Conservation (phyloP, 2,329 filamentous ascomycete genomes). For the Nigrograna mackinnonii region DNA sequence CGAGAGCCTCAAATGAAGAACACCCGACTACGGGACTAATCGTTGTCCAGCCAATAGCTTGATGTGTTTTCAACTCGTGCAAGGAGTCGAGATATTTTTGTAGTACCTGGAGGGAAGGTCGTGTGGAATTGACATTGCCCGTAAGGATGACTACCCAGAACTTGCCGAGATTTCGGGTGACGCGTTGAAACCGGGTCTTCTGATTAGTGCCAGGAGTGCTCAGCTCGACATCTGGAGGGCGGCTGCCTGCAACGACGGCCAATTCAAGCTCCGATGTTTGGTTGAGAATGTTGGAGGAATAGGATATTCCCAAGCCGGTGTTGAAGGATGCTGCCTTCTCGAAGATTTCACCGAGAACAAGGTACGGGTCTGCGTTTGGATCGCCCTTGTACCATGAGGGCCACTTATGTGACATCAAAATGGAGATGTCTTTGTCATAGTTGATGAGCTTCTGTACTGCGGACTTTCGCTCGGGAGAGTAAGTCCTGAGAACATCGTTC, state of each 20-base stretch:
- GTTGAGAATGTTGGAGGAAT: constrained; percentile 35
- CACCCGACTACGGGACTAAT: constrained; percentile 18
- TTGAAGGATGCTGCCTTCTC: constrained; percentile 31
- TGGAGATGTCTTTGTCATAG: constrained; percentile 38
- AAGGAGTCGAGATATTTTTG: constrained; percentile 9
- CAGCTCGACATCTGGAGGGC: constrained; percentile 52
- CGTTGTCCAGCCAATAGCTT: constrained; percentile 15
- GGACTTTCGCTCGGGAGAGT: constrained; percentile 52
- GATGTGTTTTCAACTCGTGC: constrained; percentile 13
- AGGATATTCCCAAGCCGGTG: constrained; percentile 35
- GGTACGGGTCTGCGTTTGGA: constrained; percentile 28
- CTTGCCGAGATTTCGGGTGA: constrained; percentile 46
- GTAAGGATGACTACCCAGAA: constrained; percentile 51
- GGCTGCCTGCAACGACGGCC: constrained; percentile 43
- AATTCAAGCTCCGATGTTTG: constrained; percentile 3
- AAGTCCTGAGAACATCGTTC: constrained; percentile 50
- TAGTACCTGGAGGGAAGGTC: too few species aligned
- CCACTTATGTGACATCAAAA: constrained; percentile 37
- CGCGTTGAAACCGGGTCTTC: constrained; percentile 46
- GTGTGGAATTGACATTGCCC: too few species aligned
- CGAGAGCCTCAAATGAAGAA: constrained; percentile 32
- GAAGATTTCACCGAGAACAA: constrained; percentile 29
- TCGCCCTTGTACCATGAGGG: constrained; percentile 38
- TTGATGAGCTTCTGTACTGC: constrained; percentile 49
- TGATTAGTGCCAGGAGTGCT: constrained; percentile 52